Conservation (phyloP, 352 stramenopile species). For the Hyaloperonospora brassicae region DNA sequence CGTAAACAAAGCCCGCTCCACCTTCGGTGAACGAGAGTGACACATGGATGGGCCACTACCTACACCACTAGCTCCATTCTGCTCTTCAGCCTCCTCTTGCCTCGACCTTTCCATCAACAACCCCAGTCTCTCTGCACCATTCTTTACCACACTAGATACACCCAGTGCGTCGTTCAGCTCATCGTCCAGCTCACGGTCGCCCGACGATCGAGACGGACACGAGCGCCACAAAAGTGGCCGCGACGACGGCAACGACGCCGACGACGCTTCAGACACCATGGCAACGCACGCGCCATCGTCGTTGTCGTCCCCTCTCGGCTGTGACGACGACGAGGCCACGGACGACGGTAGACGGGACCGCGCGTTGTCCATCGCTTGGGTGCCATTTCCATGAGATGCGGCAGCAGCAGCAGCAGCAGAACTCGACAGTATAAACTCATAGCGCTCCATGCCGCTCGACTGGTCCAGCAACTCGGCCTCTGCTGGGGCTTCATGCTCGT, state of each 20-base stretch:
- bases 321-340: slow-evolving; percentile 11
- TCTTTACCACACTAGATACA: slow-evolving; percentile 11
- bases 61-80: neutral
- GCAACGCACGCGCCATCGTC: neutral
- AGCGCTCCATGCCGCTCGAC: slow-evolving; percentile 46
- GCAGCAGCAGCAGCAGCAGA: slow-evolving; percentile 1
- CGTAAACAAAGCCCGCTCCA: slow-evolving; percentile 15
- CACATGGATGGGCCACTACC: slow-evolving; percentile 2
- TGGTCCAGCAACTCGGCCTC: slow-evolving; percentile 35
- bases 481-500: slow-evolving; percentile 4
- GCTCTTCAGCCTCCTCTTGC: slow-evolving; percentile 2
- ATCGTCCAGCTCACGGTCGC: slow-evolving; percentile 28
- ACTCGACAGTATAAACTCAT: slow-evolving; percentile 23
- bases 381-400: neutral
- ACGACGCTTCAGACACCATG: slow-evolving; percentile 26
- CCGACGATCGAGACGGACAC: slow-evolving; percentile 4
- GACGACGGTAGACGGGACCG: slow-evolving; percentile 5
- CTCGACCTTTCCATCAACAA: slow-evolving; percentile 4
- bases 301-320: slow-evolving; percentile 9
- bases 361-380: neutral
- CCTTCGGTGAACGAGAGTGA: slow-evolving; percentile 1
- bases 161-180: slow-evolving; percentile 57
- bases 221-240: slow-evolving; percentile 7
- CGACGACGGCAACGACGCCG: slow-evolving; percentile 14
- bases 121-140: slow-evolving; percentile 1